Evolutionary conservation across 2,329 filamentous ascomycete genomes (phyloP), one percentile per base, ranked within the genome.

Genomic region (Didymella segeticola): DNA sequence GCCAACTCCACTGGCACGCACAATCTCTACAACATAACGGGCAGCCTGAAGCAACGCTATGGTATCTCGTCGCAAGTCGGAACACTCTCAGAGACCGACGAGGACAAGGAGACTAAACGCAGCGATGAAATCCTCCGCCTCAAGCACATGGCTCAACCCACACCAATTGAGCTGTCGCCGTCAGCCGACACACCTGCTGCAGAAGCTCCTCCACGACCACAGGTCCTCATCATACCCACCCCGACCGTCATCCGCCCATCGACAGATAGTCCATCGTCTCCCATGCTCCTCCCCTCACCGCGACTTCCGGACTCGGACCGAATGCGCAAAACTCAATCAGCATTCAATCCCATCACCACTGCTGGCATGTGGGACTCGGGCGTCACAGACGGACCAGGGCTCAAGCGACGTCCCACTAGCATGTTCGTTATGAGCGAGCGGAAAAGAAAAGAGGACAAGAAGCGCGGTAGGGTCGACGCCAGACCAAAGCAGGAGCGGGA

Each of bases 311-410:
- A 57, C 2, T 57, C 57, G 0, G 58, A 67, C 45, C 57, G 69
- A 23, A 42, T 62, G 3, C 55, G 56, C 12, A 73, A 72, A 37
- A 61, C 64, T 2, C 63, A 69, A 25, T 73, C 69, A 2, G 67
- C 69, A 0, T 72, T 68, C 56, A 64, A 71, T 26, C 71, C 71
- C 4, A 56, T 73, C 14, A 67, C 63, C 1, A 73, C 71, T n/a
- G 62, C 68, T 6, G 70, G 71, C 5, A 42, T 75, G 36, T 75
- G 72, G 72, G 72, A 74, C 41, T 74, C 69, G 1, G 70, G 70
- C 1, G 65, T 73, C 8, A 54, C 58, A 0, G 68, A 72, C 7
- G 64, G 64, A 9, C 56, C 62, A 2, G 60, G 66, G 1, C 43
- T 70, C n/a, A 71, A 68, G 46, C 54, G 50, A 14, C 62, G 69